phyloP scores from a whole-genome alignment of 495 filamentous ascomycete species.

The Hamigera avellanea region DNA sequence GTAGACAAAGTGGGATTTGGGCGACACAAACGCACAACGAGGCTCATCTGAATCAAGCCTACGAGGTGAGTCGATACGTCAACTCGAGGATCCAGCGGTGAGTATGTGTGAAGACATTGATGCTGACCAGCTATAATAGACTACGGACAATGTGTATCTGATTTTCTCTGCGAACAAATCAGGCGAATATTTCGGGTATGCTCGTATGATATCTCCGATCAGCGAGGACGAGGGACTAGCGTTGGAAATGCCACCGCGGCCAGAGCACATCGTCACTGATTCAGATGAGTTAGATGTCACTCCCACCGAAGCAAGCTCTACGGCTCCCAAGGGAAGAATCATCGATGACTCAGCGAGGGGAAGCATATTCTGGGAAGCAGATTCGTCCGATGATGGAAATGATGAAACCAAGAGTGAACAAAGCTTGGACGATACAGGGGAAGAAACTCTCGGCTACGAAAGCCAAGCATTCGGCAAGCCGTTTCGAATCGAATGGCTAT shows the following conservation, averaged over 20 bases:
- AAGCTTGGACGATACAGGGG: constrained; percentile 28
- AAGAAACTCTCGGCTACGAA: constrained; percentile 23
- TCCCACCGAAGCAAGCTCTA: constrained; percentile 66
- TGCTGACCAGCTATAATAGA: constrained; percentile 31
- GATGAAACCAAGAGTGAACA: constrained; percentile 22
- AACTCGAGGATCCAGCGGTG: not conserved
- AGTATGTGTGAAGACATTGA: no score
- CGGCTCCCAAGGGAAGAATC: constrained; percentile 74
- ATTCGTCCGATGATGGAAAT: constrained; percentile 35
- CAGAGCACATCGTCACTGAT: constrained; percentile 44
- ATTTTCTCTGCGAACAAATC: constrained; percentile 98
- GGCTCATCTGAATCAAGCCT: constrained; percentile 69
- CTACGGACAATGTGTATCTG: constrained; percentile 79
- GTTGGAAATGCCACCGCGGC: constrained; percentile 37
- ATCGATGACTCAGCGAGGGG: constrained; percentile 89
- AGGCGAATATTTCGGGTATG: constrained; percentile 94
- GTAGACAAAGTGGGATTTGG: constrained; percentile 79
- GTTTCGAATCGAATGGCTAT: constrained; percentile 88
- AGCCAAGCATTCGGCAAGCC: constrained; percentile 76
- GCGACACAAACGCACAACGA: constrained; percentile 95
- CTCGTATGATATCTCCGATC: constrained; percentile 82
- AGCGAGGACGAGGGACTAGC: constrained; percentile 58
- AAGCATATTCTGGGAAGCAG: constrained; percentile 95
- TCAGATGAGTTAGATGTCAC: constrained; percentile 50
- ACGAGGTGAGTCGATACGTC: constrained; percentile 46